phyloP scores from a whole-genome alignment of 192 early-diverging fungal genomes.

The Podila minutissima region DNA sequence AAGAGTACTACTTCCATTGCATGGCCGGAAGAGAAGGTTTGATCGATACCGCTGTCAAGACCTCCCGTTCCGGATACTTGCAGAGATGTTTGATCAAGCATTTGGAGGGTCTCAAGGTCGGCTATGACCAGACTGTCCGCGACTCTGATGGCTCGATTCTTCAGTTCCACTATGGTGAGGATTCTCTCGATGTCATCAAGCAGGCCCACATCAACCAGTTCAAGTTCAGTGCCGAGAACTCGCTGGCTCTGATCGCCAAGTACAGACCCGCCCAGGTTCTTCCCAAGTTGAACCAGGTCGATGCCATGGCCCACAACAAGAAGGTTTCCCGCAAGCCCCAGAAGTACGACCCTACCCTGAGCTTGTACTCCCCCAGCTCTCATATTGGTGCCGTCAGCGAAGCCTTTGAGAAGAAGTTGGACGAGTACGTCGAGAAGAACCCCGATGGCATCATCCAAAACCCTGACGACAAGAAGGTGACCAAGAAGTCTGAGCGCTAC shows the following conservation, averaged over 20 bases:
- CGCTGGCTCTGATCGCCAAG: conserved; percentile 79
- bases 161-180: conserved; percentile 99
- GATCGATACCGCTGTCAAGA: conserved; percentile 99
- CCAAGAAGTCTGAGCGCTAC: conserved; percentile 68
- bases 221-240: conserved; percentile 95
- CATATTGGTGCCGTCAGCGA: conserved; percentile 93
- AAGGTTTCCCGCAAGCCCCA: conserved; percentile 77
- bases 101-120: conserved; percentile 92
- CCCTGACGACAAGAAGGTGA: conserved; percentile 42
- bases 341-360: conserved; percentile 83
- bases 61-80: conserved; percentile 97
- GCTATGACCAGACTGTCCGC: conserved; percentile 98
- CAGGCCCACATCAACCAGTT: conserved; percentile 91
- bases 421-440: conserved; percentile 78
- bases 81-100: conserved; percentile 99
- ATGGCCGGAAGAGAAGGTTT: conserved; percentile 99
- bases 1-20: conserved; percentile 91
- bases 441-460: conserved; percentile 72
- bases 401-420: conserved; percentile 77
- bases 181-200: conserved; percentile 95
- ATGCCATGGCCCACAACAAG: conserved; percentile 81
- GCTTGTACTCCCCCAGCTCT: conserved; percentile 80
- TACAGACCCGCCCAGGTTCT: conserved; percentile 78
- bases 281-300: conserved; percentile 72
- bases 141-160: conserved; percentile 94